These are phyloP conservation scores for Lachancea lanzarotensis DNA, from an alignment of 805 yeast species.

Conservation along the genomic window DNA sequence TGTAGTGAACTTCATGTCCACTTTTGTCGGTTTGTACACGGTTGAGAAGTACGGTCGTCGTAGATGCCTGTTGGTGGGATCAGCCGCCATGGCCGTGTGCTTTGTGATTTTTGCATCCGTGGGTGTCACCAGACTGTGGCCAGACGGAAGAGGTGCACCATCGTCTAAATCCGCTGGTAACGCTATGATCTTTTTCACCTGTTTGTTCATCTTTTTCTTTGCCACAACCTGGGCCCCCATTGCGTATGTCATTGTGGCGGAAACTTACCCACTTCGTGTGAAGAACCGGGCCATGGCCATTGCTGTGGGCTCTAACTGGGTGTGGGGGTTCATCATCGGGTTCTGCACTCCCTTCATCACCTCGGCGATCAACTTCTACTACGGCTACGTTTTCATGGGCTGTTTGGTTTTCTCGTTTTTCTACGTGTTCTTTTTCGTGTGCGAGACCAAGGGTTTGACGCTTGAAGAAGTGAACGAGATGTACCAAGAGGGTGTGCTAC, in stretches of 20 bases:
- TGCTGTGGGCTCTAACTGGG: constrained; percentile 57
- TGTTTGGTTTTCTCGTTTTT: constrained; percentile 48
- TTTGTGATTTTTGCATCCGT: constrained; percentile 49
- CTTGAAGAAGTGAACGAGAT: constrained; percentile 73
- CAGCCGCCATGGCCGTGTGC: constrained; percentile 43
- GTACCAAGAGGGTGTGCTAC: constrained; percentile 35
- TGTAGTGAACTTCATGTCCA: constrained; percentile 53
- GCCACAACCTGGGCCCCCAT: constrained; percentile 76
- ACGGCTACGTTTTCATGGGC: constrained; percentile 57
- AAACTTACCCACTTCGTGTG: constrained; percentile 66
- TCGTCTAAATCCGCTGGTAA: constrained; percentile 54
- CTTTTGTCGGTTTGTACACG: constrained; percentile 45
- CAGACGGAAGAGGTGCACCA: constrained; percentile 36
- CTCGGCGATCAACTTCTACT: constrained; percentile 54
- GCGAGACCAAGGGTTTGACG: constrained; percentile 72
- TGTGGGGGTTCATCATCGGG: constrained; percentile 62
- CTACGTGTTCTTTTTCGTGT: constrained; percentile 63
- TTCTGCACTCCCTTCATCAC: constrained; percentile 69
- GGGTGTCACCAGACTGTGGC: constrained; percentile 46
- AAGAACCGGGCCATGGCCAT: constrained; percentile 51
- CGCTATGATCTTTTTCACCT: constrained; percentile 64
- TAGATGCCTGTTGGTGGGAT: constrained; percentile 42
- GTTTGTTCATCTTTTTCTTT: constrained; percentile 64
- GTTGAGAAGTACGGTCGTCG: constrained; percentile 54
- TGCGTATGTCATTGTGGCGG: constrained; percentile 58